Percentiles rank a stretch among this genome's conserved stretches.
Conservation (phyloP, 116 monocot species). For the Trichopus zeylanicus region DNA sequence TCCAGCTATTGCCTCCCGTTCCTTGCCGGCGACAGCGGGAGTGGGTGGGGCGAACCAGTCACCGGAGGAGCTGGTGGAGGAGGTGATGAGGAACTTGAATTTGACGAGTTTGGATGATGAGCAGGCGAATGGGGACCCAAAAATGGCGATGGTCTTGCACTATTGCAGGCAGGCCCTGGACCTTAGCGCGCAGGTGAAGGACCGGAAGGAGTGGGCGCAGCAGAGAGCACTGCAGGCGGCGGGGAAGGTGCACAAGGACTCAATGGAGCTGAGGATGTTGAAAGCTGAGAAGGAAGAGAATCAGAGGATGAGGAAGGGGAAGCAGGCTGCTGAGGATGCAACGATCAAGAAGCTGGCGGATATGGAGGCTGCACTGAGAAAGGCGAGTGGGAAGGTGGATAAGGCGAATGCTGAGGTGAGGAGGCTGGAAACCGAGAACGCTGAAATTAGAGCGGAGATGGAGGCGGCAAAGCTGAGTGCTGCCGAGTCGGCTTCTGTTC, state of each 20-base stretch:
- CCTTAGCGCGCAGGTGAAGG: conserved; percentile 60
- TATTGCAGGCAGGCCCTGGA: conserved; percentile 47
- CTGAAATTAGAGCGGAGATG: conserved; percentile 84
- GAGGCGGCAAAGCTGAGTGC: conserved; percentile 82
- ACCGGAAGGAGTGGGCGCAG: conserved; percentile 89
- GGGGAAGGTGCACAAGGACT: conserved; percentile 60
- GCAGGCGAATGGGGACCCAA: conserved; percentile 20
- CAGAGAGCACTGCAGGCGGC: conserved; percentile 87
- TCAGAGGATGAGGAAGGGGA: conserved; percentile 61
- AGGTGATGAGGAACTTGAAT: conserved; percentile 51
- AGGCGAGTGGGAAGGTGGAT: conserved; percentile 79
- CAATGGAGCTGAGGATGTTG: conserved; percentile 52
- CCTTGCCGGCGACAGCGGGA: not conserved
- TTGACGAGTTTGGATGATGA: conserved; percentile 28
- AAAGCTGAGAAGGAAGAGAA: conserved; percentile 69
- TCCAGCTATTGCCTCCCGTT: not conserved
- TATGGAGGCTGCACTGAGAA: conserved; percentile 73
- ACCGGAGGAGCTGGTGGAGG: conserved; percentile 32
- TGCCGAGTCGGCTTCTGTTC: conserved; percentile 41
- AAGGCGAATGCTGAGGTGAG: conserved; percentile 55
- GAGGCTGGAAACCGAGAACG: conserved; percentile 69
- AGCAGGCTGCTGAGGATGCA: conserved; percentile 60
- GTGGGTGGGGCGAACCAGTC: not conserved
- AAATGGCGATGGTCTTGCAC: conserved; percentile 50
- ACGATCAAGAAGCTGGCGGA: conserved; percentile 68